Percentiles rank a stretch among this genome's conserved stretches.
phyloP scores from a whole-genome alignment of 306 rosid genomes.

The Calophaca sinica region DNA sequence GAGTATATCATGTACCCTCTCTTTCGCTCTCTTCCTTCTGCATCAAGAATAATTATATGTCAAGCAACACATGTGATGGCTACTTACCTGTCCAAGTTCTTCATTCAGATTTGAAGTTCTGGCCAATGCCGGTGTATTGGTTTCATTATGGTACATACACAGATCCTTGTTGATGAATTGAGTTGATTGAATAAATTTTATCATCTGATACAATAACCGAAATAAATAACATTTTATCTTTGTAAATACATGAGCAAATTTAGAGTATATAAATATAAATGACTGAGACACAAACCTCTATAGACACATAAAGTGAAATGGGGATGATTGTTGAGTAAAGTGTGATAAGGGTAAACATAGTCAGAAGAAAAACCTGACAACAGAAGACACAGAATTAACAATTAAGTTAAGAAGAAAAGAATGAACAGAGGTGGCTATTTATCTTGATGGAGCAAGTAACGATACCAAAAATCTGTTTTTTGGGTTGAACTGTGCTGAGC shows the following conservation, averaged over 20 bases:
- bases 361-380: constrained; percentile 79
- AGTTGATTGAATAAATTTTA: constrained; percentile 92
- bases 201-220: constrained; percentile 71
- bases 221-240: constrained; percentile 40
- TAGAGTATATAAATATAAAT: constrained; percentile 39
- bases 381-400: constrained; percentile 46
- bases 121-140: constrained; percentile 96
- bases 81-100: constrained; percentile 94
- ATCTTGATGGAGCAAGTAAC: constrained; percentile 43
- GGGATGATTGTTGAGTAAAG: constrained; percentile 94
- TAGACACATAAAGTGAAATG: constrained; percentile 95
- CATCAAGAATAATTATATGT: constrained; percentile 7
- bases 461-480: constrained; percentile 78
- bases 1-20: constrained; percentile 22
- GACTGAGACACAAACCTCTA: constrained; percentile 75
- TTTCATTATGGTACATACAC: constrained; percentile 85
- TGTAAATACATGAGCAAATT: constrained; percentile 19
- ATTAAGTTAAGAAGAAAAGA: constrained; percentile 23
- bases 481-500: constrained; percentile 78
- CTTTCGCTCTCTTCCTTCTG: constrained; percentile 6
- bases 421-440: constrained; percentile 29
- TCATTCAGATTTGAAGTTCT: constrained; percentile 98
- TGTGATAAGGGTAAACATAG: constrained; percentile 94
- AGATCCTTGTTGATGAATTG: constrained; percentile 96
- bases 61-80: constrained; percentile 30